Evolutionary conservation across 2,329 filamentous ascomycete genomes (phyloP).

Genomic region (Sarocladiaceae sp.): DNA sequence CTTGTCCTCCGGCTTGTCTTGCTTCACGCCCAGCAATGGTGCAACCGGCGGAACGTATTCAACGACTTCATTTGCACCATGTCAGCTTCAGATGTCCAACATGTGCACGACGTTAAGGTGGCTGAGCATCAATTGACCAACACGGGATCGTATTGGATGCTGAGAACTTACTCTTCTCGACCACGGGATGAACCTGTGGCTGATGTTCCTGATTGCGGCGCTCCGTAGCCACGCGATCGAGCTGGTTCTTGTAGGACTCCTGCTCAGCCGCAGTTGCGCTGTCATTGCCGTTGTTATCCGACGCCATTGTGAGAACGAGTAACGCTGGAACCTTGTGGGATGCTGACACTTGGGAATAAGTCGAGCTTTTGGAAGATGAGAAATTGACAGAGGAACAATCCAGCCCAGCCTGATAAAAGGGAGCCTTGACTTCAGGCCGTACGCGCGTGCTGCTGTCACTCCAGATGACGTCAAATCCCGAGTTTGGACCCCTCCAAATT

Average conservation of each 20-base stretch:
- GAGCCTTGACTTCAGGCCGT: background rate
- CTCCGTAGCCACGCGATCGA: constrained; percentile 35
- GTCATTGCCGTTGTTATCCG: constrained; percentile 5
- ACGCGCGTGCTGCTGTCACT: constrained; percentile 10
- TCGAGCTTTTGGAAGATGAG: too few relatives aligned
- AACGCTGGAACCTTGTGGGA: background rate
- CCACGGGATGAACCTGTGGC: constrained; percentile 27
- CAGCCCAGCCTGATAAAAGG: too few relatives aligned
- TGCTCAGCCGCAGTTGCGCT: constrained; percentile 12
- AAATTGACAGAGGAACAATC: too few relatives aligned
- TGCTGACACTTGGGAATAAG: too few relatives aligned
- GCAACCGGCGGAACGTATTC: constrained; percentile 37
- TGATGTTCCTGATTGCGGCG: constrained; percentile 20
- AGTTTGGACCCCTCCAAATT: constrained; percentile 2
- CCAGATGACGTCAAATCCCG: constrained; percentile 16
- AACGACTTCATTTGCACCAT: constrained; percentile 25
- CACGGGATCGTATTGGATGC: background rate
- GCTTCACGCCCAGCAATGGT: constrained; percentile 32
- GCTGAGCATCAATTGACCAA: too few relatives aligned
- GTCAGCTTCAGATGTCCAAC: background rate
- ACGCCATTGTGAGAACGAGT: constrained; percentile 10
- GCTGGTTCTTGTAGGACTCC: constrained; percentile 35
- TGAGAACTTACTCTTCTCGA: constrained; percentile 35
- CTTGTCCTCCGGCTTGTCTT: constrained; percentile 16
- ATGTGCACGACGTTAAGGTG: too few relatives aligned